Evolutionary conservation across 139 green algal species (phyloP), one percentile per base, ranked within the genome.

Genomic region (Haematococcus sp.): DNA sequence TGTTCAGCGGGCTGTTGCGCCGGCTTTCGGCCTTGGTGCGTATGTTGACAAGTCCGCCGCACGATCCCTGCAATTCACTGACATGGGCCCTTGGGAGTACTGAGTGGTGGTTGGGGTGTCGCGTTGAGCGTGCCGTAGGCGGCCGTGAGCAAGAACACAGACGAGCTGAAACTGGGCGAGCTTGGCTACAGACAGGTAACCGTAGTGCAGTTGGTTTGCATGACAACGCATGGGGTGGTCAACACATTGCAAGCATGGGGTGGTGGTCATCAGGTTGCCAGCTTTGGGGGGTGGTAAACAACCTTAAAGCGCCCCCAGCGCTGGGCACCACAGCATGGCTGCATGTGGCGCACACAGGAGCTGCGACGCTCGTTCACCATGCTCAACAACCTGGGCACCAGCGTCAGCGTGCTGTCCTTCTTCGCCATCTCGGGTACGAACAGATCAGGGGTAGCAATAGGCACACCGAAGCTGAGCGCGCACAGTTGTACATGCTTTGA

Each of bases 391-490:
- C n/a, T 65, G 25, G 58, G 58, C 11, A 27, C 15, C 25, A 65
- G 28, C 58, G 23, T 65, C n/a, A 34, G n/a, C 27, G 58, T 65
- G 58, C n/a, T 65, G 58, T 43, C 58, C 58, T 65, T 65, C 58
- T 65, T 65, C 35, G 58, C n/a, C 11, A 34, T 34, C 20, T 33
- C 58, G 28, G 58, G 58, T 65, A 7, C 4, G 54, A 55, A 23
- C 15, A 13, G 16, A 13, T 13, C 13, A 55, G 15, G 15, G 16
- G 13, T 23, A 23, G 46, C 46, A 55, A 23, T 55, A 13, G 16
- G n/a, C 15, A 11, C 17, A 25, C 27, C 15, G 11, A 19, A 11
- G 40, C 40, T 49, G 40, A 11, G 40, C 40, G 11, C 7, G 40
- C 40, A 49, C 40, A 49, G 25, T 13, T 65, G 25, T 25, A 34